Evolutionary conservation across 2,329 filamentous ascomycete genomes (phyloP).

Genomic region (Diplodia corticola): DNA sequence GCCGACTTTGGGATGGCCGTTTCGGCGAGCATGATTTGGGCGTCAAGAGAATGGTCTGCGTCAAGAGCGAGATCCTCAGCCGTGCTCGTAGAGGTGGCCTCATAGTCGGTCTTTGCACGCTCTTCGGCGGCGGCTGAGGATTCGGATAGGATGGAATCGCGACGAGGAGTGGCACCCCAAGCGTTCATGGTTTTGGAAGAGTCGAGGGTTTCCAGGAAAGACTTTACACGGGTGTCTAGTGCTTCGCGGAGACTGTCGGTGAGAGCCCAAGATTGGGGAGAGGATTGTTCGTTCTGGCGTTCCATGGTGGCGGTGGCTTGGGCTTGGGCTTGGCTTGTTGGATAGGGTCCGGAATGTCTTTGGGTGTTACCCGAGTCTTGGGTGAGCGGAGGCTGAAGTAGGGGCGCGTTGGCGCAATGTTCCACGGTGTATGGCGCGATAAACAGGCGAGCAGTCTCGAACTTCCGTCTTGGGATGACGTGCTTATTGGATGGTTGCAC

Average conservation of each 20-base stretch:
- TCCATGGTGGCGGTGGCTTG: not conserved
- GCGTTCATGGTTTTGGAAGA: conserved; percentile 16
- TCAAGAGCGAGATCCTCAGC: not conserved
- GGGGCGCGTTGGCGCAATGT: conserved; percentile 4
- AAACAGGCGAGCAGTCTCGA: not conserved
- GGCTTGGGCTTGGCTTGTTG: not conserved
- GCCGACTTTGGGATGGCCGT: not conserved
- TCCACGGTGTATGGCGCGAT: conserved; percentile 11
- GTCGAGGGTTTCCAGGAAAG: conserved; percentile 15
- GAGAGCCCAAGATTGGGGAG: conserved; percentile 2
- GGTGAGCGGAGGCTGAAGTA: not conserved
- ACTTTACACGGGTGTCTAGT: conserved; percentile 5
- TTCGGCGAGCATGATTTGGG: conserved; percentile 5
- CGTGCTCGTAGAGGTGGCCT: not conserved
- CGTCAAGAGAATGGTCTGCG: conserved; percentile 2
- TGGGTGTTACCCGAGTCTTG: not conserved
- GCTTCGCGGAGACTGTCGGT: conserved; percentile 18
- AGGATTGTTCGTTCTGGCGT: conserved; percentile 4
- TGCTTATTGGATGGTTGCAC: conserved; percentile 11
- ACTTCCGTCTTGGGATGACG: conserved; percentile 4
- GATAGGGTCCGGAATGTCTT: not conserved
- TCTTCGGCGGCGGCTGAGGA: not conserved
- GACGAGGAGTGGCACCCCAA: conserved; percentile 9
- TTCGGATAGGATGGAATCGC: conserved; percentile 1
- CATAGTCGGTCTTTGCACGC: not conserved